These are phyloP conservation scores for Coemansia sp. DNA, from an alignment of 192 early-diverging fungal species.

Conservation along the genomic window DNA sequence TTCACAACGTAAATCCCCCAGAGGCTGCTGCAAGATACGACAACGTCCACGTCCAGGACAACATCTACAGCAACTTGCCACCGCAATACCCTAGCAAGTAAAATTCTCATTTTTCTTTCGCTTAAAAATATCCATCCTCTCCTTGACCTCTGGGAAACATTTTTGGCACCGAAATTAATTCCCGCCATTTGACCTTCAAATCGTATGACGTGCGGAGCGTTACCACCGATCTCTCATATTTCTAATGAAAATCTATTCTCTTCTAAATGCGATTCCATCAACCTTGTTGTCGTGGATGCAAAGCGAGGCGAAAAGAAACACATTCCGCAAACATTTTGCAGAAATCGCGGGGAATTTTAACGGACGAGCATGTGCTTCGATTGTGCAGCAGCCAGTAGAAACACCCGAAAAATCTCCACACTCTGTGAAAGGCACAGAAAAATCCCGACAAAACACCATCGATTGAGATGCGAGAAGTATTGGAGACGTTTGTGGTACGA, in stretches of 20 bases:
- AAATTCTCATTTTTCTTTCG: no score
- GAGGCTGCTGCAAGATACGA: background rate
- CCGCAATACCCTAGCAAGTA: no score
- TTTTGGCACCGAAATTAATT: background rate
- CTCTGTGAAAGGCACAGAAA: background rate
- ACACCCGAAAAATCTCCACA: background rate
- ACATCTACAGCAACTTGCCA: background rate
- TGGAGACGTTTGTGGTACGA: no score
- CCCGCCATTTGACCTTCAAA: background rate
- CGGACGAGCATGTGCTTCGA: background rate
- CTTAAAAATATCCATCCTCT: no score
- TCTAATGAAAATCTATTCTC: background rate
- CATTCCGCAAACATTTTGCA: background rate
- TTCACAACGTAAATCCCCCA: background rate
- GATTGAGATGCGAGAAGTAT: background rate
- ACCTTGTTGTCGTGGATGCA: no score
- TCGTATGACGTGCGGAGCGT: background rate
- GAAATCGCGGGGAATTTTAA: constrained; percentile 7
- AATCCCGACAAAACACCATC: background rate
- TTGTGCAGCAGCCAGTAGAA: background rate
- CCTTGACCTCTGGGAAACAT: no score
- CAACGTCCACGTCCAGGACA: background rate
- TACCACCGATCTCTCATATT: background rate
- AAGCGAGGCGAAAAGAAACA: no score
- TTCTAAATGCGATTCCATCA: no score